Base-by-base conservation (phyloP, 2,329 filamentous ascomycete genomes). In the Sarocladium oryzae region DNA sequence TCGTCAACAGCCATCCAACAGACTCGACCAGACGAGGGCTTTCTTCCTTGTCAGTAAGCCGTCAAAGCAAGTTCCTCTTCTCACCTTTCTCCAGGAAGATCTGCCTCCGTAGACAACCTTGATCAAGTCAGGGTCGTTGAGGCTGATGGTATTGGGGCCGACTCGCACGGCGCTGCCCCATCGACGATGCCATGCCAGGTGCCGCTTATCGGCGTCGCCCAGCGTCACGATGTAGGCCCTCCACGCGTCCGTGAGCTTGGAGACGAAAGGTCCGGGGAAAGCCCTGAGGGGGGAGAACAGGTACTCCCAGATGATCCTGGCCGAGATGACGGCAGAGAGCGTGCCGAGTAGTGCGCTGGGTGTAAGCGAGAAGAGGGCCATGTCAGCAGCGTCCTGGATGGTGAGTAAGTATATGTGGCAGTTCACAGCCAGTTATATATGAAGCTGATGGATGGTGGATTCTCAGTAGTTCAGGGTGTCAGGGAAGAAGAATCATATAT, bases 51-150 rank as follows among this genome's bases (percentile, higher is more conserved):
- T n/a, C n/a, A n/a, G n/a, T n/a, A n/a, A n/a, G n/a, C n/a, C n/a
- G n/a, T n/a, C n/a, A n/a, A n/a, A n/a, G n/a, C n/a, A n/a, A n/a
- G n/a, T n/a, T n/a, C 13, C 26, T 15, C 4, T 21, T 11, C 49
- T 38, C 13, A 56, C 55, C 53, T 58, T 58, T 30, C 26, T 51
- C 56, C 56, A 58, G 4, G 54, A 46, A 32, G 51, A 48, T 23
- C 54, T 58, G 40, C 49, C 56, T 11, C 51, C 50, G 35, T 58
- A 58, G 5, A 58, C 46, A 11, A 51, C 41, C 49, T 55, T 57
- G 49, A 58, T 56, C 41, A 58, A 35, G 18, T 52, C 40, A 8
- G 56, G 51, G 23, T 57, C 55, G 23, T 50, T 52, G 20, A 58
- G 38, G 26, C 55, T 57, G 40, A 58, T 54, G 36, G 50, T 23